phyloP scores from a whole-genome alignment of 2,329 filamentous ascomycete genomes.

The Fusarium brevicatenulatum region DNA sequence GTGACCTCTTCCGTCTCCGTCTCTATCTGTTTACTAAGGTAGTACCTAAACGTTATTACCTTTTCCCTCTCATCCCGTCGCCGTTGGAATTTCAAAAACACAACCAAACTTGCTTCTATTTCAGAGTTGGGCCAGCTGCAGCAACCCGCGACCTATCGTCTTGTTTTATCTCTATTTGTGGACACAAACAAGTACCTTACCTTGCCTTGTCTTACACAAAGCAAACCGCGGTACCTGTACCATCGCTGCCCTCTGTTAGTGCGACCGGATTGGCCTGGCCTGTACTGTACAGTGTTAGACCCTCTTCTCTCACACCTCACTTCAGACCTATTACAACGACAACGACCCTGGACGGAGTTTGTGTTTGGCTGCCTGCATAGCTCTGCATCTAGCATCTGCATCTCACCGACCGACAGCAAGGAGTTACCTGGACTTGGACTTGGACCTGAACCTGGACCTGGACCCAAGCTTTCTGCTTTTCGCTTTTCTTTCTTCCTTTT shows the following conservation, averaged over 20 bases:
- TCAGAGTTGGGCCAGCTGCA: conserved; percentile 12
- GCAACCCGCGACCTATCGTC: conserved; percentile 2
- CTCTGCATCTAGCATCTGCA: conserved; percentile 38
- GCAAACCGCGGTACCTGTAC: conserved; percentile 7
- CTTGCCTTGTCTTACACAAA: conserved; percentile 1
- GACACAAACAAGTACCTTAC: conserved; percentile 11
- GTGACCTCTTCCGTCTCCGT: conserved; percentile 14
- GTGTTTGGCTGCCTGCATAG: conserved; percentile 23
- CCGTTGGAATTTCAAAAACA: background rate
- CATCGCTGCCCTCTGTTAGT: conserved; percentile 13
- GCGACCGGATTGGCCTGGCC: background rate
- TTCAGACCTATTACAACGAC: conserved; percentile 27
- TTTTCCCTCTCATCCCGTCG: background rate
- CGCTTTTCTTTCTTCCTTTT: conserved; percentile 2
- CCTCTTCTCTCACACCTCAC: conserved; percentile 33
- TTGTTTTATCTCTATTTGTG: conserved; percentile 3
- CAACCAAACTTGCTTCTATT: background rate
- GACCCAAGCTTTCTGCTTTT: conserved; percentile 10
- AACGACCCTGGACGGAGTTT: conserved; percentile 37
- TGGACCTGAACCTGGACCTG: background rate
- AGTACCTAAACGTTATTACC: background rate
- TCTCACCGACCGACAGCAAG: conserved; percentile 36
- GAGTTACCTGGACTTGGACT: background rate
- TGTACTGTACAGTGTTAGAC: conserved; percentile 21
- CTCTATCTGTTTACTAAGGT: background rate